phyloP scores from a whole-genome alignment of 257 asterid species.

The Pogostemon cablin region DNA sequence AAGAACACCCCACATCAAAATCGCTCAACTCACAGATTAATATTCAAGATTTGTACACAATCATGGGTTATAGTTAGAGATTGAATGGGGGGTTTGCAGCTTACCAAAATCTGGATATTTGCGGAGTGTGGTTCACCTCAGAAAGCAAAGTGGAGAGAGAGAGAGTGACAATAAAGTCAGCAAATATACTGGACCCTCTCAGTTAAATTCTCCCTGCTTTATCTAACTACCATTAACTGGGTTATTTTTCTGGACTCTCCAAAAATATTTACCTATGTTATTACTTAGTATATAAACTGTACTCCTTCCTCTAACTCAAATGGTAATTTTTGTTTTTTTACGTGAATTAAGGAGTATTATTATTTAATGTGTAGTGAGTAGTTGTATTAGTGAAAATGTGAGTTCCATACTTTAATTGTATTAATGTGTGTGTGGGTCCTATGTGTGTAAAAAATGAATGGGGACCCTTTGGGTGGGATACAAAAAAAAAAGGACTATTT shows the following conservation, averaged over 20 bases:
- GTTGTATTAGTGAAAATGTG: too few relatives aligned
- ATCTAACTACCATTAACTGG: neutral
- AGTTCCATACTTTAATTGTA: too few relatives aligned
- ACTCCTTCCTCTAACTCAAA: too few relatives aligned
- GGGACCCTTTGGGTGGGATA: too few relatives aligned
- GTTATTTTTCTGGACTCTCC: constrained; percentile 7
- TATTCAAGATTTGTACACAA: constrained; percentile 7
- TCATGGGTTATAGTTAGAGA: neutral
- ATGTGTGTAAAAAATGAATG: too few relatives aligned
- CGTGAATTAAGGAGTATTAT: too few relatives aligned
- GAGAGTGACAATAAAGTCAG: neutral
- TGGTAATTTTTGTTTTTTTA: too few relatives aligned
- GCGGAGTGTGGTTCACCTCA: constrained; percentile 4
- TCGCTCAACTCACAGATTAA: constrained; percentile 19
- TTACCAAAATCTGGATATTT: constrained; percentile 35
- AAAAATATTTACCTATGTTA: too few relatives aligned
- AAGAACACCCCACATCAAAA: constrained; percentile 26
- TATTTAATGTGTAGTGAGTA: too few relatives aligned
- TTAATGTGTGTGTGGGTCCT: too few relatives aligned
- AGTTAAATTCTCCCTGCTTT: neutral
- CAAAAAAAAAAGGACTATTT: too few relatives aligned
- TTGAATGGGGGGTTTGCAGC: constrained; percentile 1
- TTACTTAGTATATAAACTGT: too few relatives aligned
- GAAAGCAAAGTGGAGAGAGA: constrained; percentile 10
- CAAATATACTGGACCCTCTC: constrained; percentile 1